Evolutionary conservation across 2,329 filamentous ascomycete species (phyloP).

Genomic region (Ustulina deusta): DNA sequence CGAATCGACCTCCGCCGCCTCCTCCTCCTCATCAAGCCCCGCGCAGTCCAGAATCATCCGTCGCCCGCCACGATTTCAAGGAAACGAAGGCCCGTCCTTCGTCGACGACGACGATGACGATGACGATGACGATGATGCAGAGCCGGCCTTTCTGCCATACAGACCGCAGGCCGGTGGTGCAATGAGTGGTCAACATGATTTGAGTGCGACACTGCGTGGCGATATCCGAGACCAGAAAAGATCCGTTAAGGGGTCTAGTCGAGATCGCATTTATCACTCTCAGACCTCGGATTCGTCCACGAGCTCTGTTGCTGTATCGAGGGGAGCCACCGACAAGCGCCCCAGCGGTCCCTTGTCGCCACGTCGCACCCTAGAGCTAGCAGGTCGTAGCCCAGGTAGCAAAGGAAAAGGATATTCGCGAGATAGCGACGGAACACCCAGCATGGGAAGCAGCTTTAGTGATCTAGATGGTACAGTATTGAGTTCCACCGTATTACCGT

Average conservation of each 20-base stretch:
- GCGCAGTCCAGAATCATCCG: conserved; percentile 71
- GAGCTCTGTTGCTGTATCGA: conserved; percentile 60
- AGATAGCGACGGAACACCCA: conserved; percentile 79
- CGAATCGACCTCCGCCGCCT: conserved; percentile 54
- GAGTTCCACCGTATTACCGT: conserved; percentile 18
- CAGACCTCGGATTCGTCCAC: conserved; percentile 74
- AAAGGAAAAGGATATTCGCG: conserved; percentile 64
- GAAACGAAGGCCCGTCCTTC: conserved; percentile 52
- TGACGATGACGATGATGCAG: conserved; percentile 64
- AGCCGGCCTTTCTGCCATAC: conserved; percentile 67
- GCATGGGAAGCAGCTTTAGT: conserved; percentile 88
- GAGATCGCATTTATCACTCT: conserved; percentile 58
- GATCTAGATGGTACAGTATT: conserved; percentile 76
- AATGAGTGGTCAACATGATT: conserved; percentile 55
- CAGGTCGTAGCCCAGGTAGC: conserved; percentile 64
- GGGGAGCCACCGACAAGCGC: conserved; percentile 51
- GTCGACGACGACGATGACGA: conserved; percentile 66
- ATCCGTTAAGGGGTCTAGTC: conserved; percentile 48
- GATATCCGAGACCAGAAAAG: conserved; percentile 55
- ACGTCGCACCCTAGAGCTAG: conserved; percentile 68
- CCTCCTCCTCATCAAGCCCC: conserved; percentile 59
- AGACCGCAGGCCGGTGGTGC: conserved; percentile 49
- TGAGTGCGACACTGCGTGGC: conserved; percentile 65
- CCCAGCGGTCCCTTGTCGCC: conserved; percentile 66
- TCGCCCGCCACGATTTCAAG: conserved; percentile 66